phyloP scores from a whole-genome alignment of 495 filamentous ascomycete species.

The Pyrenula aspistea region DNA sequence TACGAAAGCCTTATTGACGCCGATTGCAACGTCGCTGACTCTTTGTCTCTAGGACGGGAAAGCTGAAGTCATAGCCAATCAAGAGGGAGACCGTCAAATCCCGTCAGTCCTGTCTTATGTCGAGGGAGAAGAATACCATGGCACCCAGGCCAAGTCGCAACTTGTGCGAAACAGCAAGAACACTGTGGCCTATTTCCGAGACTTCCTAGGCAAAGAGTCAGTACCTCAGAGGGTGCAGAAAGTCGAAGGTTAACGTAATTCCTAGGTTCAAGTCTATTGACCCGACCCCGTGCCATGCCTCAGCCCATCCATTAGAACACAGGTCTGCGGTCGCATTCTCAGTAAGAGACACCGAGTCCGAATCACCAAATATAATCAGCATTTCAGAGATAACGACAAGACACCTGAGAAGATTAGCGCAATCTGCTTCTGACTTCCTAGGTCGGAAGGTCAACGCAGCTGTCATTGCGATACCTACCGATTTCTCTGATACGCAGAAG shows the following conservation, averaged over 20 bases:
- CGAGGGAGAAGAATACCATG: slow-evolving; percentile 90
- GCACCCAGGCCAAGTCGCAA: slow-evolving; percentile 86
- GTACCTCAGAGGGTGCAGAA: slow-evolving; percentile 2
- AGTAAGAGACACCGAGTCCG: slow-evolving; percentile 61
- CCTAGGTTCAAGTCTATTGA: slow-evolving; percentile 87
- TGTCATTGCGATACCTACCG: slow-evolving; percentile 86
- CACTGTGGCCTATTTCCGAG: slow-evolving; percentile 90
- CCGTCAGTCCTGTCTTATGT: slow-evolving; percentile 90
- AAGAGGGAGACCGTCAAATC: slow-evolving; percentile 98
- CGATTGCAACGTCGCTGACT: neutral
- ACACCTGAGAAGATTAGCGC: slow-evolving; percentile 68
- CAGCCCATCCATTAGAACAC: slow-evolving; percentile 74
- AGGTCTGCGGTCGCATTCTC: slow-evolving; percentile 69
- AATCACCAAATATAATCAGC: slow-evolving; percentile 56
- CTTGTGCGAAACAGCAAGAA: slow-evolving; percentile 83
- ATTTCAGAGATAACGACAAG: slow-evolving; percentile 80
- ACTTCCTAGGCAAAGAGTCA: slow-evolving; percentile 88
- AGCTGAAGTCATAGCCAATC: slow-evolving; percentile 95
- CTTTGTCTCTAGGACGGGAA: slow-evolving; percentile 61
- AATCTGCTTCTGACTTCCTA: slow-evolving; percentile 80
- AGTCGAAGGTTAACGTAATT: neutral
- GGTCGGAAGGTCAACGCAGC: slow-evolving; percentile 86
- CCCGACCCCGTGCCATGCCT: slow-evolving; percentile 85
- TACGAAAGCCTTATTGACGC: slow-evolving; percentile 21
- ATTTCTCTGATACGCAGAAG: slow-evolving; percentile 79